Conservation (phyloP, 2,329 filamentous ascomycete genomes). For the Apiospora sp. region DNA sequence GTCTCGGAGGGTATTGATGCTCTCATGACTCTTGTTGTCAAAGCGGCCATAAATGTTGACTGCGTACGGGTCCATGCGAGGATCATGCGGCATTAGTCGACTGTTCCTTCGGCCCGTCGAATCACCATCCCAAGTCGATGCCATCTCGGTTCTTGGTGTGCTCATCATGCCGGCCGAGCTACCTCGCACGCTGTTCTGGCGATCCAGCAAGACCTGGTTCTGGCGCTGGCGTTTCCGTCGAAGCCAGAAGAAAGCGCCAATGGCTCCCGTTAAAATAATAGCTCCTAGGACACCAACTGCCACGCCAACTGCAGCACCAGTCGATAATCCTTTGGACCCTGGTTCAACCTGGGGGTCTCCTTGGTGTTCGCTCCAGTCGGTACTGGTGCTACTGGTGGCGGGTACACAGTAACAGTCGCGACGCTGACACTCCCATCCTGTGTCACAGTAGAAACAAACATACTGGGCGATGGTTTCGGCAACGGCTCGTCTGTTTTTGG, state of each 20-base stretch:
- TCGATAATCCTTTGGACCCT: constrained; percentile 34
- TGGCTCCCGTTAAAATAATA: constrained; percentile 35
- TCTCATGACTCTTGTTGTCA: constrained; percentile 67
- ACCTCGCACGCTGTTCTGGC: constrained; percentile 56
- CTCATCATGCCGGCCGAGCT: constrained; percentile 59
- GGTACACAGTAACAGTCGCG: constrained; percentile 58
- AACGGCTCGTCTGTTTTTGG: constrained; percentile 33
- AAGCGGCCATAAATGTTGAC: constrained; percentile 62
- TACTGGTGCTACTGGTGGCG: constrained; percentile 53
- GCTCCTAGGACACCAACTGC: constrained; percentile 41
- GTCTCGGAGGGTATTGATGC: constrained; percentile 68
- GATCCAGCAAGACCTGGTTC: constrained; percentile 51
- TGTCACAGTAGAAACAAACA: constrained; percentile 58
- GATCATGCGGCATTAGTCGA: constrained; percentile 66
- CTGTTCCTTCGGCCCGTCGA: constrained; percentile 59
- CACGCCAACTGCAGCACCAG: constrained; percentile 40
- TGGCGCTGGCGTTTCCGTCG: constrained; percentile 54
- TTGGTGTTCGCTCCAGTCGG: constrained; percentile 33
- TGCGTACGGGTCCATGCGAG: constrained; percentile 68
- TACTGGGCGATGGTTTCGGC: constrained; percentile 42
- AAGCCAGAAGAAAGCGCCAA: constrained; percentile 53
- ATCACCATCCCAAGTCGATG: constrained; percentile 47
- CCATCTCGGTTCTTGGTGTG: constrained; percentile 55
- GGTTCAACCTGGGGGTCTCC: constrained; percentile 24
- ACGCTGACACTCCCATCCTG: constrained; percentile 56